Evolutionary conservation across 352 stramenopile genomes (phyloP), one percentile per base, ranked within the genome.

Genomic region (Plasmopara muralis): DNA sequence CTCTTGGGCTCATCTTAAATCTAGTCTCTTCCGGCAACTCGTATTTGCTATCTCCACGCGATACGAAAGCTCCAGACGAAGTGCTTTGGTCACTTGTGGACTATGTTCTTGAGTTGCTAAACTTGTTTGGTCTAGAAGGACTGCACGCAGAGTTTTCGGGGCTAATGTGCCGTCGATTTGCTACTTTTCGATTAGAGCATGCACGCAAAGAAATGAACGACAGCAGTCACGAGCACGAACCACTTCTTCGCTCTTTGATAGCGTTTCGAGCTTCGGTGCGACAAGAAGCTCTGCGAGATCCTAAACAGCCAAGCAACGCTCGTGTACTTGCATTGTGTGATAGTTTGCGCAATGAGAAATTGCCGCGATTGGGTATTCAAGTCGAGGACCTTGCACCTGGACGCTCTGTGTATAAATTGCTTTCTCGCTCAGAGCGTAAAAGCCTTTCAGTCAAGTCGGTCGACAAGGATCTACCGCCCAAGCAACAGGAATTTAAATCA

Each of bases 91-190:
- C 64, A 2, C 43, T 91, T 6, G 61, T 74, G 1, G 57, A 53
- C n/a, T 91, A 83, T 57, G 66, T 89, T n/a, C 62, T 92, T 9
- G 74, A 92, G 12, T 45, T 85, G 16, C 46, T 87, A 12, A 65
- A 87, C 10, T 62, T 88, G 6, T 88, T 92, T 64, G 81, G 81
- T 1, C 47, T 92, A 0, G 66, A 86, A 25, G 66, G 51, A 9
- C 55, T 87, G 47, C 53, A 76, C 30, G 33, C 55, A 1, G 77
- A 86, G 43, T 92, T 87, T 63, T 70, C 61, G 10, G 42, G 37
- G 2, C 61, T 65, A 53, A 68, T 70, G 53, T 54, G 47, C 16
- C 62, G 63, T 56, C 58, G 63, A 9, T 71, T 68, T 50, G 25
- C 46, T 14, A 28, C 18, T 20, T 15, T 50, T 43, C 9, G 13